Conservation (phyloP, 768 basidiomycete genomes). For the Macrolepiota fuliginosa region DNA sequence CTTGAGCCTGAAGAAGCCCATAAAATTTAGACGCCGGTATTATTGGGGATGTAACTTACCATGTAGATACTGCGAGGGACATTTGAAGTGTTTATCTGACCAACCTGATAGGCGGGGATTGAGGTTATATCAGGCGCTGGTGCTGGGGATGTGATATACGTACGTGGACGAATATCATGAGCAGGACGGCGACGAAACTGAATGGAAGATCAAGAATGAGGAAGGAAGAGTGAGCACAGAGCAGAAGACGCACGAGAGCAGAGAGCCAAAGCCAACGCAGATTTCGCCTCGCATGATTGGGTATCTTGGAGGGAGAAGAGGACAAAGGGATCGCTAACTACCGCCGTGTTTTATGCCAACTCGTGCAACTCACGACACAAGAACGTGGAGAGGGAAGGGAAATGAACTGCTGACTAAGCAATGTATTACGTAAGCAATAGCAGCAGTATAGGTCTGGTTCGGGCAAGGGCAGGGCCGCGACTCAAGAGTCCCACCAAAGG, state of each 20-base stretch:
- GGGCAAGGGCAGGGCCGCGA: not conserved
- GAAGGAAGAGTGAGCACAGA: slow-evolving; percentile 12
- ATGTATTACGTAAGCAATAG: slow-evolving; percentile 4
- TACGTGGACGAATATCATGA: slow-evolving; percentile 84
- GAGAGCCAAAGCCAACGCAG: slow-evolving; percentile 68
- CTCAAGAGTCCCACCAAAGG: slow-evolving; percentile 2
- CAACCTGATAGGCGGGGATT: slow-evolving; percentile 50
- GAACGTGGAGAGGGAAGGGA: slow-evolving; percentile 26
- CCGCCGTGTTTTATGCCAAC: slow-evolving; percentile 12
- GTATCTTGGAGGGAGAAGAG: slow-evolving; percentile 19
- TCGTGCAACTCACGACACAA: slow-evolving; percentile 21
- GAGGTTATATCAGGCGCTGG: slow-evolving; percentile 16
- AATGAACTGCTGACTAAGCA: slow-evolving; percentile 4
- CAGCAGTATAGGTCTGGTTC: not conserved
- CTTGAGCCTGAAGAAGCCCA: slow-evolving; percentile 44
- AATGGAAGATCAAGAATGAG: slow-evolving; percentile 21
- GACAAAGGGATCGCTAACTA: slow-evolving; percentile 10
- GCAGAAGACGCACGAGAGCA: slow-evolving; percentile 59
- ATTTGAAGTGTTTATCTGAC: slow-evolving; percentile 76
- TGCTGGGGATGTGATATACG: slow-evolving; percentile 25
- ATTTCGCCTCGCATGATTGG: slow-evolving; percentile 66
- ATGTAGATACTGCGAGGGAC: slow-evolving; percentile 72
- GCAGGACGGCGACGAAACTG: slow-evolving; percentile 48
- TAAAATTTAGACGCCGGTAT: not conserved
- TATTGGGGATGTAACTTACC: slow-evolving; percentile 38